A percentile compares a stretch with the other conserved stretches of the same genome.
Conservation (phyloP, 169 alveolate genomes). For the Plasmodium inui region DNA sequence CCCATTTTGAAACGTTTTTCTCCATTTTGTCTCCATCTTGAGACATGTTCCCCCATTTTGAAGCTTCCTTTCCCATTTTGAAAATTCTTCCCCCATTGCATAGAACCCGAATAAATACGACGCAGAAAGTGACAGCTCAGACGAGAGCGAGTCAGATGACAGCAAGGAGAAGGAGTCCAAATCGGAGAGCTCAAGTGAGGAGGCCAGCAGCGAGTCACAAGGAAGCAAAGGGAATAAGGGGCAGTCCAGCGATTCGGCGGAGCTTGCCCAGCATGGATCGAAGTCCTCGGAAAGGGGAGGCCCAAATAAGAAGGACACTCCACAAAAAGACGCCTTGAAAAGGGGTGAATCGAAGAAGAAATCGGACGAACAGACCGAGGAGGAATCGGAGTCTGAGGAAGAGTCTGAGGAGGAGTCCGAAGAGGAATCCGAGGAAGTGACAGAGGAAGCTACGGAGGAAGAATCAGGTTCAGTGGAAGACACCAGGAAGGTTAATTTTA, state of each 20-base stretch:
- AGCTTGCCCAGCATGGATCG: neutral
- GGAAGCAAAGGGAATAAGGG: neutral
- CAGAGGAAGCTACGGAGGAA: neutral
- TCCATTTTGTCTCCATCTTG: neutral
- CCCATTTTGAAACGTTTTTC: neutral
- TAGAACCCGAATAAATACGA: constrained; percentile 26
- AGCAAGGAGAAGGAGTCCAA: neutral
- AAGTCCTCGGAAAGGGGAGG: neutral
- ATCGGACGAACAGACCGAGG: constrained; percentile 36
- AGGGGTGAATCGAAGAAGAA: neutral
- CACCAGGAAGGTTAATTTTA: constrained; percentile 18
- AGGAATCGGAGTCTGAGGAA: constrained; percentile 17
- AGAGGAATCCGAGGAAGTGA: constrained; percentile 8
- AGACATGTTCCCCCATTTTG: neutral
- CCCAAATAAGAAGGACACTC: neutral
- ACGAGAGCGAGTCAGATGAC: neutral
- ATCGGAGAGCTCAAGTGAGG: constrained; percentile 13
- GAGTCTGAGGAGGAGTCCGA: neutral
- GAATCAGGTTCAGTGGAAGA: neutral
- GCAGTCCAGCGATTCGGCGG: neutral
- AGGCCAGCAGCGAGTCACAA: neutral
- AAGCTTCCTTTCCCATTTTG: neutral
- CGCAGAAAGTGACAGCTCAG: constrained; percentile 19
- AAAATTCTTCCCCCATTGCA: neutral
- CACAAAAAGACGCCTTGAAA: neutral